These are phyloP conservation scores for Aspergillus brasiliensis DNA, from an alignment of 2,329 filamentous ascomycete species.

Conservation along the genomic window DNA sequence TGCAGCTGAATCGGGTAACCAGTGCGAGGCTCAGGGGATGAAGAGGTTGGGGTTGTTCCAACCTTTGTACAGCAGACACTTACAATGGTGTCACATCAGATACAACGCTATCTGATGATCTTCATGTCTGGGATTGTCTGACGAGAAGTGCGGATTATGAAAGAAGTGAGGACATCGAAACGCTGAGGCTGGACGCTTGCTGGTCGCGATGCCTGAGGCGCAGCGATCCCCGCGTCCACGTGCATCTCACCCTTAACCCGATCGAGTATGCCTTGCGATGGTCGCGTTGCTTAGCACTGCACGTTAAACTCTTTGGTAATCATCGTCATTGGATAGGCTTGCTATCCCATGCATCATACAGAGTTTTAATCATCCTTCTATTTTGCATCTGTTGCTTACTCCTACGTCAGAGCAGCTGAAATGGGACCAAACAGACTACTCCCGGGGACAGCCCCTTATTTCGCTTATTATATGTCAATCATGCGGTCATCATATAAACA, in stretches of 20 bases:
- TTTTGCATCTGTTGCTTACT: too few species aligned
- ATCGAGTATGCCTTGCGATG: slow-evolving; percentile 2
- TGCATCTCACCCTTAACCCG: neutral
- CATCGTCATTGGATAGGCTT: too few species aligned
- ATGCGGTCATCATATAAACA: neutral
- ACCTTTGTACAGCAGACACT: slow-evolving; percentile 1
- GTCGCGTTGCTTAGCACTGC: neutral
- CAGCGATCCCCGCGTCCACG: neutral
- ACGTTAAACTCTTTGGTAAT: neutral
- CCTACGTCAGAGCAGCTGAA: too few species aligned
- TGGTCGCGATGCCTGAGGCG: neutral
- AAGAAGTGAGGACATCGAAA: neutral
- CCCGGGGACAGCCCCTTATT: too few species aligned
- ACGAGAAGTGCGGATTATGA: neutral
- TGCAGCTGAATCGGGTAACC: slow-evolving; percentile 18
- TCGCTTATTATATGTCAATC: too few species aligned
- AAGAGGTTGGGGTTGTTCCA: neutral
- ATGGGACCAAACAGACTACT: too few species aligned
- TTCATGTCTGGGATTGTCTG: neutral
- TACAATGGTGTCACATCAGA: neutral
- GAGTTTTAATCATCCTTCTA: too few species aligned
- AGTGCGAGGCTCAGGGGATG: slow-evolving; percentile 15
- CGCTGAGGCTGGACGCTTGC: neutral
- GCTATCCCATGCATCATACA: too few species aligned
- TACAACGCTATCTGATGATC: neutral